Percentiles rank a stretch among this genome's conserved stretches.
These are phyloP conservation scores for Serendipita sp. DNA, from an alignment of 768 basidiomycete genomes.

Conservation along the genomic window DNA sequence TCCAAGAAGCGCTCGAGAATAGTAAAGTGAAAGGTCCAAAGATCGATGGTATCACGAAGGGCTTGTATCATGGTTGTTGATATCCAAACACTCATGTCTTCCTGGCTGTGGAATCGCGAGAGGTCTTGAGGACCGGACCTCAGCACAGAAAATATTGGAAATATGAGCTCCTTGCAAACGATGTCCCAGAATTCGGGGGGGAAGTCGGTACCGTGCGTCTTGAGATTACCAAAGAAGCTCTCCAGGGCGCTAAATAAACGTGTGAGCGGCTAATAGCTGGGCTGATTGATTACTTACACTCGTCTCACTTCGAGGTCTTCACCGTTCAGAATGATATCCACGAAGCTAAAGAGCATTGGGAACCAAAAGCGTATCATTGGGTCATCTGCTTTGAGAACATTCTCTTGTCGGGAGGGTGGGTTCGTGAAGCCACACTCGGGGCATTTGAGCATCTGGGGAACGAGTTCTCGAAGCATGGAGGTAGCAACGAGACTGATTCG, in stretches of 20 bases:
- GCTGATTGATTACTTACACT: constrained; percentile 43
- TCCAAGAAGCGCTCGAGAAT: constrained; percentile 81
- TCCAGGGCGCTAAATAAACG: constrained; percentile 63
- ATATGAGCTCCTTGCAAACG: constrained; percentile 89
- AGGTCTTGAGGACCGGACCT: constrained; percentile 76
- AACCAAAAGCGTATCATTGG: constrained; percentile 96
- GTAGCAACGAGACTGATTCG: constrained; percentile 94
- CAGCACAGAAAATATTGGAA: constrained; percentile 95
- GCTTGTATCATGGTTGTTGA: constrained; percentile 99
- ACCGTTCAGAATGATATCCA: constrained; percentile 99
- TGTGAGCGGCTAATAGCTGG: background rate
- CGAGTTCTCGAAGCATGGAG: constrained; percentile 86
- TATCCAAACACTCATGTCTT: constrained; percentile 99
- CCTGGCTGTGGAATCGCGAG: constrained; percentile 85
- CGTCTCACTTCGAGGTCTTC: constrained; percentile 96
- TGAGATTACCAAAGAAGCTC: constrained; percentile 86
- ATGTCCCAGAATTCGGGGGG: constrained; percentile 93
- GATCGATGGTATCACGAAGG: constrained; percentile 81
- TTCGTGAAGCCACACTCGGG: constrained; percentile 44
- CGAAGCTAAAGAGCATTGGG: constrained; percentile 93
- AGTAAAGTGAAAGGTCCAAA: constrained; percentile 92
- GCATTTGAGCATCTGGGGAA: constrained; percentile 77
- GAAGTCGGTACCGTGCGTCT: constrained; percentile 73
- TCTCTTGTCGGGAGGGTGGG: constrained; percentile 24
- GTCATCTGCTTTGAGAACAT: constrained; percentile 30